These are phyloP conservation scores for Mycena galopus DNA, from an alignment of 768 basidiomycete genomes.

Conservation along the genomic window DNA sequence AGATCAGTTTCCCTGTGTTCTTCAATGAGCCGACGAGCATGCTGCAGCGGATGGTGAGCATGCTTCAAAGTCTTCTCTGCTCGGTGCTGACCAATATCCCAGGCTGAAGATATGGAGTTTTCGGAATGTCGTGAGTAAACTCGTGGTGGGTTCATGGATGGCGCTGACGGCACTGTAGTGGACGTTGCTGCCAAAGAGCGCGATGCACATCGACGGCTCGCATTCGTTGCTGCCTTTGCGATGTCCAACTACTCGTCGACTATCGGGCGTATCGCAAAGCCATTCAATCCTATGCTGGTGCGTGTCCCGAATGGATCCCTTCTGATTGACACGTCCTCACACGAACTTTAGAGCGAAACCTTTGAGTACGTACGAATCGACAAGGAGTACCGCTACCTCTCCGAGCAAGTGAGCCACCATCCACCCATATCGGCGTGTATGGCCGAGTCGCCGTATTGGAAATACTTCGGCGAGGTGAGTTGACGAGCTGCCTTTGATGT, in stretches of 20 bases:
- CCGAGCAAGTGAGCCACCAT: slow-evolving; percentile 98
- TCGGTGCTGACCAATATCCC: slow-evolving; percentile 40
- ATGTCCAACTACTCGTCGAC: slow-evolving; percentile 99
- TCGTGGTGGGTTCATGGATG: background rate
- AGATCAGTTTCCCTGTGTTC: slow-evolving; percentile 94
- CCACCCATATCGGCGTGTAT: slow-evolving; percentile 97
- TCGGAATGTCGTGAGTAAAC: slow-evolving; percentile 83
- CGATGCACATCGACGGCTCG: slow-evolving; percentile 86
- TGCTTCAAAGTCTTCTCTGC: slow-evolving; percentile 24
- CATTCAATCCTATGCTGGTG: slow-evolving; percentile 96
- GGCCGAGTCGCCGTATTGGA: slow-evolving; percentile 91
- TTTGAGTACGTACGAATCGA: slow-evolving; percentile 94
- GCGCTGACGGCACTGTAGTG: slow-evolving; percentile 58
- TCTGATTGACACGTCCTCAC: slow-evolving; percentile 1
- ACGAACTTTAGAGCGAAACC: slow-evolving; percentile 78
- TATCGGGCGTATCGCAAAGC: slow-evolving; percentile 96
- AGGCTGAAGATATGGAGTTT: slow-evolving; percentile 98
- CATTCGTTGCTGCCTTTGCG: slow-evolving; percentile 95
- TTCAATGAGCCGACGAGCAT: slow-evolving; percentile 97
- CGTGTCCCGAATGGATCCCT: slow-evolving; percentile 42
- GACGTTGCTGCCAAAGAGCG: slow-evolving; percentile 84
- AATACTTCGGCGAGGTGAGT: slow-evolving; percentile 88
- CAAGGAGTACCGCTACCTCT: slow-evolving; percentile 91
- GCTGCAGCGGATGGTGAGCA: slow-evolving; percentile 90
- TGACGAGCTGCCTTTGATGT: background rate